A percentile compares a stretch with the other conserved stretches of the same genome.
Evolutionary conservation across 2,329 filamentous ascomycete species (phyloP).

Genomic region (Penicillium sp.): DNA sequence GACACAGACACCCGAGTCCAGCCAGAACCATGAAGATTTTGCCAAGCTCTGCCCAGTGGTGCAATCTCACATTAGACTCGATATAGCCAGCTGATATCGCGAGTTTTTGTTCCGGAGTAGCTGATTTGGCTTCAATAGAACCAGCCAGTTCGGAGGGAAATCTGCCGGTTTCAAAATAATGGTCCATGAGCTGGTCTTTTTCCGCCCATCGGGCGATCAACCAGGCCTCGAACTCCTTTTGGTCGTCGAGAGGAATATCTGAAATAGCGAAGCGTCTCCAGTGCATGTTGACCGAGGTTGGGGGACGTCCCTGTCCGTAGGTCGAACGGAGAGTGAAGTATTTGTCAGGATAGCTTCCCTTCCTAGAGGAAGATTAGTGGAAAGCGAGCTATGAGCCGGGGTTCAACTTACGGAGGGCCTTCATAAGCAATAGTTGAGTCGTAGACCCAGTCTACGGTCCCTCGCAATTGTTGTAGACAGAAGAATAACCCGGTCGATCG

Average conservation of each 20-base stretch:
- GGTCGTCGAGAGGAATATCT: slow-evolving; percentile 75
- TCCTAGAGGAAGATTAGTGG: slow-evolving; percentile 46
- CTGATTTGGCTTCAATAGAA: slow-evolving; percentile 49
- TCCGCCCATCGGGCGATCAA: slow-evolving; percentile 83
- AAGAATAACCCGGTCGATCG: slow-evolving; percentile 61
- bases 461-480: slow-evolving; percentile 58
- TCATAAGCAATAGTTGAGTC: slow-evolving; percentile 93
- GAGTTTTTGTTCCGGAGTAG: slow-evolving; percentile 26
- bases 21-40: slow-evolving; percentile 44
- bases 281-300: slow-evolving; percentile 94
- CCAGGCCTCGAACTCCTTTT: slow-evolving; percentile 78
- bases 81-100: slow-evolving; percentile 41
- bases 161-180: slow-evolving; percentile 71
- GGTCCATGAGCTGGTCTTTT: slow-evolving; percentile 85
- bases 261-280: slow-evolving; percentile 82
- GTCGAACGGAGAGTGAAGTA: slow-evolving; percentile 84
- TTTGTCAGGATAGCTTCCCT: slow-evolving; percentile 82
- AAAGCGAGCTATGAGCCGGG: background rate
- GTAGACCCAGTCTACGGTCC: slow-evolving; percentile 63
- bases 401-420: slow-evolving; percentile 73
- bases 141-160: slow-evolving; percentile 69
- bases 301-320: slow-evolving; percentile 82
- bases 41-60: slow-evolving; percentile 44
- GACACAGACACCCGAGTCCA: slow-evolving; percentile 35
- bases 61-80: slow-evolving; percentile 43